phyloP scores from a whole-genome alignment of 2,329 filamentous ascomycete genomes.

The Xylaria polymorpha region DNA sequence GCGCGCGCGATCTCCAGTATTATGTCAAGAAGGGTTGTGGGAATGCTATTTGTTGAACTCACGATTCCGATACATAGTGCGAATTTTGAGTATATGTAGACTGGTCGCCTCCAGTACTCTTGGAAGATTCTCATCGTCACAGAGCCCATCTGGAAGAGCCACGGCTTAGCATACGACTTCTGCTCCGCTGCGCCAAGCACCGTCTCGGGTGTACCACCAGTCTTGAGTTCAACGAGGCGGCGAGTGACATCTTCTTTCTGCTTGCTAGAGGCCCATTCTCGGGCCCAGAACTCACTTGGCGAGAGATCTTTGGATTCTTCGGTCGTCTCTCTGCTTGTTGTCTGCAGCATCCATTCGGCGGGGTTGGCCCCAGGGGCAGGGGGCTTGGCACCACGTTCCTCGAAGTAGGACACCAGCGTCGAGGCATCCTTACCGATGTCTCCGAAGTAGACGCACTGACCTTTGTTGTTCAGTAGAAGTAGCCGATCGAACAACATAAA shows the following conservation, averaged over 20 bases:
- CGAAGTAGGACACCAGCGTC: background rate
- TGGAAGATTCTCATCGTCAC: conserved; percentile 30
- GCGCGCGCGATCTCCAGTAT: too few relatives aligned
- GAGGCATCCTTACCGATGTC: background rate
- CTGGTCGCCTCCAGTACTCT: conserved; percentile 32
- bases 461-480: background rate
- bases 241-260: background rate
- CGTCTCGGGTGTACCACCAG: too few relatives aligned
- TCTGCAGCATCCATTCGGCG: background rate
- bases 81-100: conserved; percentile 36
- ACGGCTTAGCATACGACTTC: conserved; percentile 9
- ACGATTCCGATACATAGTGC: conserved; percentile 29
- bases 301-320: too few relatives aligned
- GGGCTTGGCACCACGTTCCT: background rate
- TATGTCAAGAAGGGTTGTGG: background rate
- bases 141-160: conserved; percentile 12
- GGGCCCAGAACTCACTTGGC: background rate
- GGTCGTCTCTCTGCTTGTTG: too few relatives aligned
- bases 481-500: conserved; percentile 82
- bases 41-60: conserved; percentile 9
- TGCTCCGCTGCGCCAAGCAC: background rate
- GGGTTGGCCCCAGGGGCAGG: background rate
- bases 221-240: too few relatives aligned
- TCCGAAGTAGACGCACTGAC: background rate
- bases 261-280: background rate